Evolutionary conservation across 2,329 filamentous ascomycete species (phyloP).

Genomic region (Fusarium oligoseptatum): DNA sequence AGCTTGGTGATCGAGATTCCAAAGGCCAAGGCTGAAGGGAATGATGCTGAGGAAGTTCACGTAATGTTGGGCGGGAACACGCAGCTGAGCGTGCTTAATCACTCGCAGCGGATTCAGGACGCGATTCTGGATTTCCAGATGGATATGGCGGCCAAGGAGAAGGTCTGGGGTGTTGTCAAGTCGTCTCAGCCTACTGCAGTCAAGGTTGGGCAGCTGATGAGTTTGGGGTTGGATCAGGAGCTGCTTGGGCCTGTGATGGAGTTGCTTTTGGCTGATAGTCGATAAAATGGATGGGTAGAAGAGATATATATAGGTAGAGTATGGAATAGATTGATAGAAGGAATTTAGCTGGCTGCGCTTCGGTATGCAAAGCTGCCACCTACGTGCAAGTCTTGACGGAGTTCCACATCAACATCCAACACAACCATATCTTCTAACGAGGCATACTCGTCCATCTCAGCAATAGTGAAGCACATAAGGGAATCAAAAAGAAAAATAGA

Average conservation of each 20-base stretch:
- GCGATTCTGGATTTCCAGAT: conserved; percentile 46
- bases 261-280: conserved; percentile 44
- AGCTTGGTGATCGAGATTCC: conserved; percentile 31
- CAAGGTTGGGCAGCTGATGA: conserved; percentile 43
- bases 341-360: neutral
- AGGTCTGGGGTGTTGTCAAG: conserved; percentile 40
- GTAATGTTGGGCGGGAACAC: conserved; percentile 15
- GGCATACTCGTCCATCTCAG: neutral
- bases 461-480: neutral
- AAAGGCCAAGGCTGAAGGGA: neutral
- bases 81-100: conserved; percentile 29
- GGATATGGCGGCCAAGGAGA: conserved; percentile 45
- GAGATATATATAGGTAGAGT: neutral
- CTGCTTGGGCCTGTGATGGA: conserved; percentile 46
- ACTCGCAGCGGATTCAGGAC: conserved; percentile 28
- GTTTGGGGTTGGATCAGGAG: conserved; percentile 42
- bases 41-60: neutral
- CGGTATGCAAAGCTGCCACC: neutral
- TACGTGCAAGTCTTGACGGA: no score
- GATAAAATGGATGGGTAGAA: conserved; percentile 10
- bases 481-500: neutral
- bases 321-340: neutral
- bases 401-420: neutral
- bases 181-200: conserved; percentile 23
- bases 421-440: neutral